These are phyloP conservation scores for Centella asiatica DNA, from an alignment of 129 eudicot genomes.

Conservation along the genomic window DNA sequence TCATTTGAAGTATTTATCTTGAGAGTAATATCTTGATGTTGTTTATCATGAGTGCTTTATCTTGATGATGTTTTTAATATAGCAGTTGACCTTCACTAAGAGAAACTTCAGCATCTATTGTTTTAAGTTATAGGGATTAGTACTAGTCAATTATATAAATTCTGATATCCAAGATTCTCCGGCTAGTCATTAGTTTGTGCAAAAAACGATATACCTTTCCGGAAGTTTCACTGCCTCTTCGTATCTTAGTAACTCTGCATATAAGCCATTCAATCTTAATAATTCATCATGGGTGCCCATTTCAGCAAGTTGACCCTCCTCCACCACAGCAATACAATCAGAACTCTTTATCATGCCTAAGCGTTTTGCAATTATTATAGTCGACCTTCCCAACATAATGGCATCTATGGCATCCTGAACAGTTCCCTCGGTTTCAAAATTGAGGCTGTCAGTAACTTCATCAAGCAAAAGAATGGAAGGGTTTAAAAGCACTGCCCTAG, in stretches of 20 bases:
- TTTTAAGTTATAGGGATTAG: too few species aligned
- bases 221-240: slow-evolving; percentile 55
- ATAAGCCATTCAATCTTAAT: slow-evolving; percentile 28
- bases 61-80: too few species aligned
- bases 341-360: slow-evolving; percentile 39
- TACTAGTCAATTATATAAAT: too few species aligned
- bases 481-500: slow-evolving; percentile 54
- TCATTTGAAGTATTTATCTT: too few species aligned
- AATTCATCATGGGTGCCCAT: slow-evolving; percentile 60
- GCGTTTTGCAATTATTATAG: slow-evolving; percentile 38
- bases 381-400: slow-evolving; percentile 39
- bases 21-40: too few species aligned
- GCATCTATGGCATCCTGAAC: slow-evolving; percentile 40
- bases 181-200: neutral
- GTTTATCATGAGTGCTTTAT: too few species aligned
- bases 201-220: slow-evolving; percentile 26
- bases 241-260: slow-evolving; percentile 47
- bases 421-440: slow-evolving; percentile 37
- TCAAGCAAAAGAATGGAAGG: slow-evolving; percentile 49
- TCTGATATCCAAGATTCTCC: too few species aligned
- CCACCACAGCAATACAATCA: slow-evolving; percentile 55
- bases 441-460: slow-evolving; percentile 44
- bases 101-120: too few species aligned
- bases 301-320: slow-evolving; percentile 54
- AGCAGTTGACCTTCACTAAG: too few species aligned